Base-by-base conservation (phyloP, 352 stramenopile genomes). In the Phytophthora sp. region DNA sequence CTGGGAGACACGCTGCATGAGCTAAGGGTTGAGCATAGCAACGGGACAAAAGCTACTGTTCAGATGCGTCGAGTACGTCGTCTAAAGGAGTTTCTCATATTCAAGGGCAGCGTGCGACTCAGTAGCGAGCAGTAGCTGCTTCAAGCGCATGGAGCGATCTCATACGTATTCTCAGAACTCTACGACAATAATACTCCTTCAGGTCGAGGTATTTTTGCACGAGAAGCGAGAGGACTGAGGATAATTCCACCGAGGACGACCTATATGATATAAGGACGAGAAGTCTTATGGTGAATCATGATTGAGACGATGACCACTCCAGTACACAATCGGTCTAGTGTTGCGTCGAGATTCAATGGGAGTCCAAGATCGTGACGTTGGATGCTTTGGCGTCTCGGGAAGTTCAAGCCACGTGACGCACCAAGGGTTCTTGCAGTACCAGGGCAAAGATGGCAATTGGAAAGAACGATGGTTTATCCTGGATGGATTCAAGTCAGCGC, bases 401-500 rank as follows among this genome's bases (percentile, higher is more conserved):
- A 53, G 21, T 23, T 47, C 66, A 7, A 46, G 45, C 26, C 52
- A 31, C n/a, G 53, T 85, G 18, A 73, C 63, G 2, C 61, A 80
- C 21, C 73, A 90, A 75, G 83, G 83, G 20, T 52, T 78, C 4
- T 53, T 91, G 18, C 56, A 75, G 57, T 91, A 91, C 38, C 55
- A 79, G 42, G 66, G 75, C 57, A 86, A 80, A 57, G 38, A 59
- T 26, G 73, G 63, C 18, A 46, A 57, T 16, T 86, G 78, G 77
- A 91, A 91, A 56, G 80, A 89, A 55, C 79, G 82, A 4, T 91
- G 82, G 80, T 93, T 91, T 68, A 55, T 85, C 8, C 63, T 93
- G 18, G 77, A 93, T 57, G 60, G 51, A 9, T 29, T 70, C 15
- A 73, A 74, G 11, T 55, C 60, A 7, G 69, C 71, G n/a, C 51